Conservation (phyloP, 371 early-diverging fungal species). For the Entomophthora muscae region DNA sequence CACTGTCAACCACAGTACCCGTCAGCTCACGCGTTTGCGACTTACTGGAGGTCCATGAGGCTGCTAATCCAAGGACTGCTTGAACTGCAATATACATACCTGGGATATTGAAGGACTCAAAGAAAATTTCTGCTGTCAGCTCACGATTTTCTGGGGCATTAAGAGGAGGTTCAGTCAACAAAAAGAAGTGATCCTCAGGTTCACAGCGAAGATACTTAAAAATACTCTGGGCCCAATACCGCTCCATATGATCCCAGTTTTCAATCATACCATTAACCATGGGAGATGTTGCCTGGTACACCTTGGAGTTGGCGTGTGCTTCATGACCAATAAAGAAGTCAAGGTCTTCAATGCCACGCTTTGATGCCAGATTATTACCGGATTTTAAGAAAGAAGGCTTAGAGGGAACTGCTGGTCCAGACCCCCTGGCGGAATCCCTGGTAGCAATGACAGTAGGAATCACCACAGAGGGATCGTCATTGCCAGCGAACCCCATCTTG, state of each 20-base stretch:
- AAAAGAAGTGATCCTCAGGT: slow-evolving; percentile 88
- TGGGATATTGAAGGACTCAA: slow-evolving; percentile 77
- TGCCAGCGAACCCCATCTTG: slow-evolving; percentile 96
- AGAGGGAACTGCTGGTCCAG: slow-evolving; percentile 31
- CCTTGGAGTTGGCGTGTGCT: slow-evolving; percentile 70
- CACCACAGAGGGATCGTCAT: slow-evolving; percentile 88
- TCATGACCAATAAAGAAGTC: slow-evolving; percentile 96
- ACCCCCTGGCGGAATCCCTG: slow-evolving; percentile 32
- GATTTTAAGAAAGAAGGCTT: slow-evolving; percentile 36
- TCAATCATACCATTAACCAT: slow-evolving; percentile 81
- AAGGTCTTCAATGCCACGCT: slow-evolving; percentile 91
- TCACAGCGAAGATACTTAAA: slow-evolving; percentile 95
- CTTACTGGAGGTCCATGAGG: slow-evolving; percentile 72
- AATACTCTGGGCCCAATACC: slow-evolving; percentile 90
- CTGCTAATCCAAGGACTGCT: slow-evolving; percentile 80
- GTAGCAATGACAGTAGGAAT: slow-evolving; percentile 87
- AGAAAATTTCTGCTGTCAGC: slow-evolving; percentile 84
- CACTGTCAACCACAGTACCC: slow-evolving; percentile 93
- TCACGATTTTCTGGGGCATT: slow-evolving; percentile 87
- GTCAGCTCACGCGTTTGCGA: slow-evolving; percentile 68
- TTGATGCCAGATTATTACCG: slow-evolving; percentile 65
- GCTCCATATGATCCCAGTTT: slow-evolving; percentile 89
- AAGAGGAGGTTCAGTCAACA: slow-evolving; percentile 85
- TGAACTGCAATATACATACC: slow-evolving; percentile 87
- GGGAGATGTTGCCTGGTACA: slow-evolving; percentile 68